A percentile compares a stretch with the other conserved stretches of the same genome.
Conservation (phyloP, 208 protist genomes). For the Leptomonas seymouri region DNA sequence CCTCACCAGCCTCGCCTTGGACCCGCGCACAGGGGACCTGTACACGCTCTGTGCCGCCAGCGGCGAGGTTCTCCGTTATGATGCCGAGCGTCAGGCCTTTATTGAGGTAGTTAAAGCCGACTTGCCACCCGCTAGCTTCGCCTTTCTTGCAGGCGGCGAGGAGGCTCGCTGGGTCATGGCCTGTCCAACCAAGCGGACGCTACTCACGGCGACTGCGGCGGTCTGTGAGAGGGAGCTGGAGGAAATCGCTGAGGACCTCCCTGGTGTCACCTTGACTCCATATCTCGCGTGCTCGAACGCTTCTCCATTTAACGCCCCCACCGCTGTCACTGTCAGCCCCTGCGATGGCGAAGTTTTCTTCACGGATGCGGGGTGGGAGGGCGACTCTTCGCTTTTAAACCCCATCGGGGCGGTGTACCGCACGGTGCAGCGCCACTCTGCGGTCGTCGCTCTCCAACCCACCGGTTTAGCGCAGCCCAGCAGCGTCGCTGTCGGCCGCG, state of each 20-base stretch:
- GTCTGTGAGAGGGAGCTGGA: not conserved
- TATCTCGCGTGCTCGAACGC: conserved; percentile 48
- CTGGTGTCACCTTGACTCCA: not conserved
- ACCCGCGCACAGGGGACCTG: conserved; percentile 22
- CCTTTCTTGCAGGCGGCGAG: conserved; percentile 40
- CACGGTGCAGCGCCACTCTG: conserved; percentile 44
- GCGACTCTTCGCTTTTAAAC: conserved; percentile 58
- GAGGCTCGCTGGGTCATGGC: conserved; percentile 37
- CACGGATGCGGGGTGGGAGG: conserved; percentile 68
- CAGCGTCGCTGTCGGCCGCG: conserved; percentile 47
- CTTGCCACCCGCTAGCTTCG: conserved; percentile 9
- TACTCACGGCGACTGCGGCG: not conserved
- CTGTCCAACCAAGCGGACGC: not conserved
- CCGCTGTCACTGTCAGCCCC: conserved; percentile 43
- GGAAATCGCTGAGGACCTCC: not conserved
- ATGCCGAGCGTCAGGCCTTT: conserved; percentile 14
- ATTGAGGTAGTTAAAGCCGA: not conserved
- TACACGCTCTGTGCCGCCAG: conserved; percentile 54
- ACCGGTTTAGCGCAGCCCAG: conserved; percentile 53
- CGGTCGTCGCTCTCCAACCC: conserved; percentile 61
- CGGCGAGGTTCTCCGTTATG: conserved; percentile 48
- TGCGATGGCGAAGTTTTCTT: conserved; percentile 64
- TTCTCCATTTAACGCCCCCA: conserved; percentile 50
- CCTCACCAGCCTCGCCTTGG: conserved; percentile 40
- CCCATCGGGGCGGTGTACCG: conserved; percentile 68